Conservation (phyloP, 495 filamentous ascomycete genomes). For the Penicillium silybi region DNA sequence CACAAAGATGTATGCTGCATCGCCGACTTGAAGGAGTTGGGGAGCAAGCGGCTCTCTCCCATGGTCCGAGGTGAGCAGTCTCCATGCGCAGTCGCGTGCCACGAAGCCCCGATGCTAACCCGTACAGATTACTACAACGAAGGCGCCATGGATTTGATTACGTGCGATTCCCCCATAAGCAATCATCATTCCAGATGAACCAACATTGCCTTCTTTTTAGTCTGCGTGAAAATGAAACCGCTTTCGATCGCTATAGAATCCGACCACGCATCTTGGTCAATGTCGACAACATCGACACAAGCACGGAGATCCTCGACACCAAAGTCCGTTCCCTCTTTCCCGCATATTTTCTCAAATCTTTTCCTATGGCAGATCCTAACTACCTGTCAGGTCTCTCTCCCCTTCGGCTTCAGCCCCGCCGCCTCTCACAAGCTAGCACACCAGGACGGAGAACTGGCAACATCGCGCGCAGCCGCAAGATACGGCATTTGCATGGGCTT, state of each 20-base stretch:
- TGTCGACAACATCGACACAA: slow-evolving; percentile 48
- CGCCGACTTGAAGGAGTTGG: slow-evolving; percentile 28
- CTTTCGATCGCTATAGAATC: slow-evolving; percentile 52
- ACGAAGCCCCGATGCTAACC: neutral
- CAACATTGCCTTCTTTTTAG: slow-evolving; percentile 11
- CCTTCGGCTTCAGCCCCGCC: slow-evolving; percentile 85
- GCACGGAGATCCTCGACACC: slow-evolving; percentile 42
- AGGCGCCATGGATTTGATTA: slow-evolving; percentile 40
- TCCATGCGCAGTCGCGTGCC: neutral
- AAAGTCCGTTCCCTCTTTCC: slow-evolving; percentile 10
- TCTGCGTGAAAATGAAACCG: slow-evolving; percentile 47
- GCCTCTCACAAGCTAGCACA: slow-evolving; percentile 84
- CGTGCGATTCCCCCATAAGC: slow-evolving; percentile 10
- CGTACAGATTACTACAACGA: slow-evolving; percentile 47
- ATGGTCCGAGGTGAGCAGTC: slow-evolving; percentile 27
- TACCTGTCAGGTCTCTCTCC: slow-evolving; percentile 57
- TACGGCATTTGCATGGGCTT: slow-evolving; percentile 62
- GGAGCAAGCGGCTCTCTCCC: slow-evolving; percentile 20
- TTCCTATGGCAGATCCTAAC: neutral
- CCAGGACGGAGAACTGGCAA: slow-evolving; percentile 75
- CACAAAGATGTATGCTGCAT: slow-evolving; percentile 35
- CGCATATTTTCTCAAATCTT: neutral
- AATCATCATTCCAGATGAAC: neutral
- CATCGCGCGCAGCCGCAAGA: slow-evolving; percentile 73
- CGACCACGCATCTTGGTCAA: slow-evolving; percentile 53